Conservation (phyloP, 2,329 filamentous ascomycete species). For the Didymella arachidicola region DNA sequence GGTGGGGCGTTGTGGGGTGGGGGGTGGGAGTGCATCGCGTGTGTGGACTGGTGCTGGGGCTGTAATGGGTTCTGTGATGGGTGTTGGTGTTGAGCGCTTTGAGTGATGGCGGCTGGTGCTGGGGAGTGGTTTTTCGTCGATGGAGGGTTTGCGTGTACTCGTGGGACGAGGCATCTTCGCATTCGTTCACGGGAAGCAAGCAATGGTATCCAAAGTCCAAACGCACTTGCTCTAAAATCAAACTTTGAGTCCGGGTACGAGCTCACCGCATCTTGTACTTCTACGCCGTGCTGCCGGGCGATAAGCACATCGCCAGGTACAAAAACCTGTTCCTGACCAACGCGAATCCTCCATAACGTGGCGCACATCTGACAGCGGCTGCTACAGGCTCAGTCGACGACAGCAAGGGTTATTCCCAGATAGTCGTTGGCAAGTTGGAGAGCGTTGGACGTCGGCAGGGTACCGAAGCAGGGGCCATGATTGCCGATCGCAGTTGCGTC, state of each 20-base stretch:
- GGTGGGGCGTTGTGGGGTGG: slow-evolving; percentile 21
- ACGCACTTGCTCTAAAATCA: background rate
- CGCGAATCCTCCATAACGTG: slow-evolving; percentile 10
- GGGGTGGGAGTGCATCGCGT: background rate
- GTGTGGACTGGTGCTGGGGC: background rate
- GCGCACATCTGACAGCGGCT: slow-evolving; percentile 1
- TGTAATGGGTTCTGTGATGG: background rate
- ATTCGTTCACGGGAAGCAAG: background rate
- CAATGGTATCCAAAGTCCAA: background rate
- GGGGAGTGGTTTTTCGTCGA: background rate
- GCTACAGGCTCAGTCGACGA: slow-evolving; percentile 8
- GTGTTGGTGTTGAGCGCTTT: background rate
- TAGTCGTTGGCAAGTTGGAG: slow-evolving; percentile 15
- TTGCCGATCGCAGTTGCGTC: slow-evolving; percentile 22
- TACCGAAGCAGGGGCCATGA: slow-evolving; percentile 14
- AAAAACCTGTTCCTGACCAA: slow-evolving; percentile 13
- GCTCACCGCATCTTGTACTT: background rate
- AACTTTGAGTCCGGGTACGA: background rate
- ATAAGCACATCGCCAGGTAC: background rate
- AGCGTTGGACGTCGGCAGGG: background rate
- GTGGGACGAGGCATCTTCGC: background rate
- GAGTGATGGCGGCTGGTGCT: background rate
- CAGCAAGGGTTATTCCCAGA: slow-evolving; percentile 12
- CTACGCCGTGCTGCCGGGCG: background rate
- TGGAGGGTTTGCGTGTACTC: background rate